phyloP scores from a whole-genome alignment of 306 rosid genomes.

The Nissolia schottii region DNA sequence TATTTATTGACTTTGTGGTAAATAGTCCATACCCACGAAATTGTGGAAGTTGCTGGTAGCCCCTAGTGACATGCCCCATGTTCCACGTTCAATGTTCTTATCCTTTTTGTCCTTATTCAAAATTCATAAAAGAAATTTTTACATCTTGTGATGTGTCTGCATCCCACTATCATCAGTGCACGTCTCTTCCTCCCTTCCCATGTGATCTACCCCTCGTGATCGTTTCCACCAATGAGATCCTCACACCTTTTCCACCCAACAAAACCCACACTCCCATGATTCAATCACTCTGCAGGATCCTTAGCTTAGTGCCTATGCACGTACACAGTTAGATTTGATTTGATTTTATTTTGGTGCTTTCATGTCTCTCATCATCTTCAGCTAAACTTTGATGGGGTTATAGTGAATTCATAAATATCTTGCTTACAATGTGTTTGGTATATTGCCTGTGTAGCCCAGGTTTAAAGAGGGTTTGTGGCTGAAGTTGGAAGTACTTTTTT shows the following conservation, averaged over 20 bases:
- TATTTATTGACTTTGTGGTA: not conserved
- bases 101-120: constrained; percentile 24
- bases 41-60: constrained; percentile 20
- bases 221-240: constrained; percentile 19
- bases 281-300: no score
- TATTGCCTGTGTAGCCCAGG: not conserved
- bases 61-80: constrained; percentile 21
- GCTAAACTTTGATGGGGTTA: not conserved
- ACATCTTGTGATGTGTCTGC: constrained; percentile 21
- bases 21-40: constrained; percentile 8
- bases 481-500: not conserved
- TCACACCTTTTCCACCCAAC: constrained; percentile 16
- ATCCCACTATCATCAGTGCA: constrained; percentile 38
- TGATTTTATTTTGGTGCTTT: constrained; percentile 28
- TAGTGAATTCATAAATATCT: constrained; percentile 2
- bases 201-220: constrained; percentile 35
- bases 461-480: constrained; percentile 12
- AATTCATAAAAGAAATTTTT: not conserved
- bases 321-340: not conserved
- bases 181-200: constrained; percentile 2
- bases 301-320: constrained; percentile 8
- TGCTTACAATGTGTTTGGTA: not conserved
- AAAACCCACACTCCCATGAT: constrained; percentile 27
- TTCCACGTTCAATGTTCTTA: constrained; percentile 35
- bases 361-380: constrained; percentile 12